Conservation (phyloP, 2,329 filamentous ascomycete genomes). For the Diplodia corticola region DNA sequence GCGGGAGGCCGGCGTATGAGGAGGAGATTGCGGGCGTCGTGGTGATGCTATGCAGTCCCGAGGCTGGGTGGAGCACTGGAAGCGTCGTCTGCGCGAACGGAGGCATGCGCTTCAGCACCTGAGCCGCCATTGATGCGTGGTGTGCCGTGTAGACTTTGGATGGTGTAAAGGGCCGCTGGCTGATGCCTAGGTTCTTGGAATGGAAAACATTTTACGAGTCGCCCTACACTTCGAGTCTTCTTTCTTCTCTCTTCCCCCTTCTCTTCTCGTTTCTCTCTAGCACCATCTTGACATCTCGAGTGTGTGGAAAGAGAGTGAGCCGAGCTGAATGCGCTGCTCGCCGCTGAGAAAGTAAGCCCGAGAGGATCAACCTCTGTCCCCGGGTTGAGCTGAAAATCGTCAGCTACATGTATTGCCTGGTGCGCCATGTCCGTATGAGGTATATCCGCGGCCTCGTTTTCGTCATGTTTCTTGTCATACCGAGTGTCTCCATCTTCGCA, state of each 20-base stretch:
- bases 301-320: background rate
- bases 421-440: too few relatives aligned
- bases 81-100: slow-evolving; percentile 80
- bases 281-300: background rate
- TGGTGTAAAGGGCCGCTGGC: too few relatives aligned
- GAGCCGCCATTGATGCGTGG: too few relatives aligned
- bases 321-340: background rate
- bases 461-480: background rate
- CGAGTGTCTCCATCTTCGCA: background rate
- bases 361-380: background rate
- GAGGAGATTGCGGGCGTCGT: slow-evolving; percentile 74
- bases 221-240: background rate
- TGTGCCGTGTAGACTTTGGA: background rate
- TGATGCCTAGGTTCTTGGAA: too few relatives aligned
- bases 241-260: too few relatives aligned
- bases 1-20: slow-evolving; percentile 62
- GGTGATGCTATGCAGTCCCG: slow-evolving; percentile 70
- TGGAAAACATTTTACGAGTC: too few relatives aligned
- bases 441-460: background rate
- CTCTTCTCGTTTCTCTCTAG: background rate
- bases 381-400: background rate
- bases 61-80: slow-evolving; percentile 76
- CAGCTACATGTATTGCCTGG: background rate
- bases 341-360: background rate
- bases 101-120: slow-evolving; percentile 62